Base-by-base conservation (phyloP, 306 rosid genomes). In the Cicer cuneatum region DNA sequence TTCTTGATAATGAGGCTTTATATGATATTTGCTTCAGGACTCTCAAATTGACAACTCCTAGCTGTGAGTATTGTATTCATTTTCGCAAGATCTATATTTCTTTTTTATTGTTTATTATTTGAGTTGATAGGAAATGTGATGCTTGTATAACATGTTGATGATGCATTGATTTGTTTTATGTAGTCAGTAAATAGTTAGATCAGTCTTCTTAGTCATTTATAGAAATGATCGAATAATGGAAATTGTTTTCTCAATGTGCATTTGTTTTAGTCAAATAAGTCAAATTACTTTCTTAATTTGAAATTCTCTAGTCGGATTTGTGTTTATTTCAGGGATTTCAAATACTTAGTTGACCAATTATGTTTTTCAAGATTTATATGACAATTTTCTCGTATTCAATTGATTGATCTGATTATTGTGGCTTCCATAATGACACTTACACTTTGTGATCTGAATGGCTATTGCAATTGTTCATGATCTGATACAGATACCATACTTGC, bases 1-100 rank as follows among this genome's bases (percentile, higher is more conserved):
- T 86, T 35, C 71, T 86, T 16, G 90, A 86, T 68, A 86, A 86
- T 13, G 90, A 86, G 76, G 90, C 90, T 12, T 49, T 86, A 8
- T 86, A 86, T 69, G 90, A 86, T 64, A 86, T 86, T 38, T 86
- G 87, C 74, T 86, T 86, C 78, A 75, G 90, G 81, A 86, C 90
- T 29, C 90, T 86, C 16, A 86, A 86, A 7, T 69, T 86, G 79
- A 83, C 86, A 24, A 86, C 87, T 56, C 90, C 90, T 24, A 86
- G 90, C 79, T 86, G 90, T 86, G 77, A 81, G 87, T 80, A 71
- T 41, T 52, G 3, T 70, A 18, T 3, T 38, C 21, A 29, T 10
- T 51, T n/a, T 8, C 1, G 0, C 1, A 21, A 2, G 11, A 63
- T 66, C 64, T 61, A 29, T 10, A 43, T 24, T n/a, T 42, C 1